Evolutionary conservation across 139 green algal species (phyloP).

Genomic region (Trebouxia sp.): DNA sequence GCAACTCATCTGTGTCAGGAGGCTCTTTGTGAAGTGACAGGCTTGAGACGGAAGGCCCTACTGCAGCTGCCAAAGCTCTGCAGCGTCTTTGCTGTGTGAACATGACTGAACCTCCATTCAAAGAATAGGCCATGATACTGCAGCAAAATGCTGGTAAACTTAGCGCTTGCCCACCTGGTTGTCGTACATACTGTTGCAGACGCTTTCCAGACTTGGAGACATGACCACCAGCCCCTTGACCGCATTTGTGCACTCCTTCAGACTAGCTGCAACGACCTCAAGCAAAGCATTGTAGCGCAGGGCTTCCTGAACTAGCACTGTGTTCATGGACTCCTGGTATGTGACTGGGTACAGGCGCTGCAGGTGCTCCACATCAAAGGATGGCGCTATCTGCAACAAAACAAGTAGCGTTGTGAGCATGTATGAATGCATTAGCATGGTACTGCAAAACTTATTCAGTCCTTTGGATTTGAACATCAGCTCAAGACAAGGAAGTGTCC

Average conservation of each 20-base stretch:
- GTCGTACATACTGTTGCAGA: slow-evolving; percentile 75
- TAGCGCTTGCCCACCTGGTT: slow-evolving; percentile 61
- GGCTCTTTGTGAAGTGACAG: too few species aligned
- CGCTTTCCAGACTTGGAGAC: slow-evolving; percentile 74
- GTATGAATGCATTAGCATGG: too few species aligned
- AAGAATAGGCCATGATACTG: too few species aligned
- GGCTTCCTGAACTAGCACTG: slow-evolving; percentile 62
- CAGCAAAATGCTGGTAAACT: too few species aligned
- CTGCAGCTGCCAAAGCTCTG: slow-evolving; percentile 1
- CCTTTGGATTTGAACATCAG: too few species aligned
- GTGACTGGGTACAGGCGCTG: slow-evolving; percentile 65
- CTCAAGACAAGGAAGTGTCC: too few species aligned
- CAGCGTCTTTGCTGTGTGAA: background rate
- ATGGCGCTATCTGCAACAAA: slow-evolving; percentile 26
- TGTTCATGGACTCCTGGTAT: slow-evolving; percentile 90
- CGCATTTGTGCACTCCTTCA: slow-evolving; percentile 40
- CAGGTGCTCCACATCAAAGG: slow-evolving; percentile 75
- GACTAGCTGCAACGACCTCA: slow-evolving; percentile 37
- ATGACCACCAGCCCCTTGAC: slow-evolving; percentile 56
- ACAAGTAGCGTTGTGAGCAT: too few species aligned
- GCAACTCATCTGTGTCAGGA: too few species aligned
- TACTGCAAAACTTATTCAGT: too few species aligned
- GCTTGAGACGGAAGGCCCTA: too few species aligned
- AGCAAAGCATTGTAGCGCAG: slow-evolving; percentile 48
- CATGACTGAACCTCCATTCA: too few species aligned